Percentiles rank a stretch among this genome's conserved stretches.
phyloP scores from a whole-genome alignment of 2,329 filamentous ascomycete species.

The Teratosphaeria nubilosa region DNA sequence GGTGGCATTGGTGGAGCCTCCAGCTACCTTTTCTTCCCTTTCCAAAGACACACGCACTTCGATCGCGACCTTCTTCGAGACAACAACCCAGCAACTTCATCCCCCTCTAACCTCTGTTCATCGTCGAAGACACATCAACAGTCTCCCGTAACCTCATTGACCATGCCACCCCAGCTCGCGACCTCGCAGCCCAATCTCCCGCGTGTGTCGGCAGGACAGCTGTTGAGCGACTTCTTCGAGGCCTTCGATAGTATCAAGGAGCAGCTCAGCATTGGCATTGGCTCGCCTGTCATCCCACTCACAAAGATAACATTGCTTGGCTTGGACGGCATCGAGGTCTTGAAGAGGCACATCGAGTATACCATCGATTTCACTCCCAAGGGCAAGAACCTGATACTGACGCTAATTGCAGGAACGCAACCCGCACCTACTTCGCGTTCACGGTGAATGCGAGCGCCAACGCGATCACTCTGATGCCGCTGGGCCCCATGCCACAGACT shows the following conservation, averaged over 20 bases:
- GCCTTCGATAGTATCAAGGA: background rate
- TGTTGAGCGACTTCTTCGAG: background rate
- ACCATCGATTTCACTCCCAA: no score
- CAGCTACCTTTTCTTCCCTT: no score
- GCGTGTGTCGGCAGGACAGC: background rate
- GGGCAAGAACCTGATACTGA: slow-evolving; percentile 17
- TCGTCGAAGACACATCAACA: background rate
- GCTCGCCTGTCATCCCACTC: background rate
- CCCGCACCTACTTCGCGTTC: background rate
- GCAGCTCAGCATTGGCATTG: background rate
- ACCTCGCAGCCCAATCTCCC: background rate
- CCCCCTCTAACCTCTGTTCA: background rate
- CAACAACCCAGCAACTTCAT: background rate
- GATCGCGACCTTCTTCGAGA: no score
- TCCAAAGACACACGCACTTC: no score
- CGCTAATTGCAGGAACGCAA: slow-evolving; percentile 28
- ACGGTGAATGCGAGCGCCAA: background rate
- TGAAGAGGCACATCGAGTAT: background rate
- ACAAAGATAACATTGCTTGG: background rate
- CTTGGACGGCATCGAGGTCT: background rate
- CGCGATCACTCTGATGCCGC: background rate
- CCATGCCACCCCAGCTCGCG: background rate
- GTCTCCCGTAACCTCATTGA: background rate
- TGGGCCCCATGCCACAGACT: background rate
- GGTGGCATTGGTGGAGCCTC: no score